Evolutionary conservation across 2,329 filamentous ascomycete genomes (phyloP).

Genomic region (Aspergillus niger): DNA sequence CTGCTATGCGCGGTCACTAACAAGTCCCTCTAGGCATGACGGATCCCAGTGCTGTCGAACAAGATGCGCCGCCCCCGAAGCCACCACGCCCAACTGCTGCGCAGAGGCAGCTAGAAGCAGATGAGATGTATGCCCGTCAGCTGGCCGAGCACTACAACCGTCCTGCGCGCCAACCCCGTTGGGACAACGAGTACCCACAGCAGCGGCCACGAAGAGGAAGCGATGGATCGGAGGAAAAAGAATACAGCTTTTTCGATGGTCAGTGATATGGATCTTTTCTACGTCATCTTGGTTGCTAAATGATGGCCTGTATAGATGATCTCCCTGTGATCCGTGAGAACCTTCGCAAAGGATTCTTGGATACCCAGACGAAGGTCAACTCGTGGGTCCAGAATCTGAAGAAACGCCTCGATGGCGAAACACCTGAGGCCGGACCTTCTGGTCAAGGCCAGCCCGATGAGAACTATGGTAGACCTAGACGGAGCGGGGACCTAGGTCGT

Average conservation of each 20-base stretch:
- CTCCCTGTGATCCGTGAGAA: constrained; percentile 91
- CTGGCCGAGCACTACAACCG: constrained; percentile 84
- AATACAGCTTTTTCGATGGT: constrained; percentile 89
- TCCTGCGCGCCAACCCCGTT: constrained; percentile 34
- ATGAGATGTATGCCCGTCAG: constrained; percentile 89
- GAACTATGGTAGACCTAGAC: constrained; percentile 54
- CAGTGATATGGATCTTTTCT: constrained; percentile 13
- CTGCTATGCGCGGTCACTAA: not conserved
- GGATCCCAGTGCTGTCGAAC: constrained; percentile 70
- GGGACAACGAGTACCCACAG: constrained; percentile 38
- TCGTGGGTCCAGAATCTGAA: constrained; percentile 87
- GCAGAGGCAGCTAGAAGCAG: constrained; percentile 80
- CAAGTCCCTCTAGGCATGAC: constrained; percentile 64
- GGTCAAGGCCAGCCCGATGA: constrained; percentile 35
- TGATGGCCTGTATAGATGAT: constrained; percentile 63
- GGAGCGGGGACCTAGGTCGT: constrained; percentile 63
- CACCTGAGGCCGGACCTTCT: constrained; percentile 56
- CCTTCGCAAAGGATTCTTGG: constrained; percentile 87
- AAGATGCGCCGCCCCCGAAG: constrained; percentile 67
- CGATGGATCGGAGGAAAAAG: constrained; percentile 65
- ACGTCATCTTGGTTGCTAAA: constrained; percentile 15
- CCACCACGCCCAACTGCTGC: constrained; percentile 74
- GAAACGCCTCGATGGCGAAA: constrained; percentile 89
- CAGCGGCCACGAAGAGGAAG: constrained; percentile 55
- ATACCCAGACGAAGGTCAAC: constrained; percentile 92